These are phyloP conservation scores for Lumnitzera racemosa DNA, from an alignment of 345 rosid genomes.

Conservation along the genomic window DNA sequence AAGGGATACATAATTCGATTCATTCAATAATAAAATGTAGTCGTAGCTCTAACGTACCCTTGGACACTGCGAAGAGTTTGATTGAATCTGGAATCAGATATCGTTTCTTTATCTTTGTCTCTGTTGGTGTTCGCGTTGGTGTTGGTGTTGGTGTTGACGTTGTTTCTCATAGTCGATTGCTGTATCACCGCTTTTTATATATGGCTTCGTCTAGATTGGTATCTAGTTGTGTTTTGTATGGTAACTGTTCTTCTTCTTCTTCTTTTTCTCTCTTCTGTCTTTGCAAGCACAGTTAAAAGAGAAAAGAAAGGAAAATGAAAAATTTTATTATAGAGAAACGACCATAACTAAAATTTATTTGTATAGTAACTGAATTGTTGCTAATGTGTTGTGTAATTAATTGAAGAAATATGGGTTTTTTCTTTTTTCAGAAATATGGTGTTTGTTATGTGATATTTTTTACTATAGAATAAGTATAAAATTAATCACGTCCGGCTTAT, in stretches of 20 bases:
- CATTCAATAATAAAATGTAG: background rate
- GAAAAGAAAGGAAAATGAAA: no score
- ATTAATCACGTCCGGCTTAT: no score
- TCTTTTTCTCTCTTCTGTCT: background rate
- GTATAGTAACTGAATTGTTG: no score
- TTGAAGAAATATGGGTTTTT: no score
- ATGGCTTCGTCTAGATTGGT: no score
- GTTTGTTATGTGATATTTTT: no score
- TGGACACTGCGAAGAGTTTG: slow-evolving; percentile 90
- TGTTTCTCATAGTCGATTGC: slow-evolving; percentile 13
- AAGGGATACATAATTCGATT: slow-evolving; percentile 1
- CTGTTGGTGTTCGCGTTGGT: slow-evolving; percentile 19
- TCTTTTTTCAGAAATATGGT: no score
- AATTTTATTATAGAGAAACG: no score
- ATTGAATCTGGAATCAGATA: slow-evolving; percentile 75
- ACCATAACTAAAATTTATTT: no score
- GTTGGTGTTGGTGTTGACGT: slow-evolving; percentile 26
- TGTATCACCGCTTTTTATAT: slow-evolving; percentile 4
- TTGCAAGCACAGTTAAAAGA: no score
- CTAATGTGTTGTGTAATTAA: no score
- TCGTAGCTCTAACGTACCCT: slow-evolving; percentile 34
- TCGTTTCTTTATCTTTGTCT: slow-evolving; percentile 28
- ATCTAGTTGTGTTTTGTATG: background rate
- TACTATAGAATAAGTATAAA: no score
- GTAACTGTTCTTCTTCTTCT: background rate